Evolutionary conservation across 768 basidiomycete species (phyloP).

Genomic region (Mycena galopus): DNA sequence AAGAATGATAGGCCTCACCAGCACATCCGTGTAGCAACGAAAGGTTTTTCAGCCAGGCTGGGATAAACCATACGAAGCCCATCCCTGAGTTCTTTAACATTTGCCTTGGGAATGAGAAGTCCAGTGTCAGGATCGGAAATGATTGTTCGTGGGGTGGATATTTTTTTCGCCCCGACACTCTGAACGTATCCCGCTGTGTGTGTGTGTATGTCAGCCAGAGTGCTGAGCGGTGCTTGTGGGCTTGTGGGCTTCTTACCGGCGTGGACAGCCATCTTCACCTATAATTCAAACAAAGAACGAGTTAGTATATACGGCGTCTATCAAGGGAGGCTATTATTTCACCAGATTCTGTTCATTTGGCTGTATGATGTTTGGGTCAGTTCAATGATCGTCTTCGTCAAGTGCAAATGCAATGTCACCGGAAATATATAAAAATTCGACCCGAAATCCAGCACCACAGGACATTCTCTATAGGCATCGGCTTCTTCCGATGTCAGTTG

Average conservation of each 20-base stretch:
- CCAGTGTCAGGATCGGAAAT: slow-evolving; percentile 70
- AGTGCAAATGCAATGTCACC: slow-evolving; percentile 61
- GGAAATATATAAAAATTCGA: slow-evolving; percentile 90
- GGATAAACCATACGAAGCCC: slow-evolving; percentile 77
- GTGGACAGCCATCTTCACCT: slow-evolving; percentile 87
- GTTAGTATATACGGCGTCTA: no score
- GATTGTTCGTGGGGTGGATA: slow-evolving; percentile 86
- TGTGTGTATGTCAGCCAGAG: background rate
- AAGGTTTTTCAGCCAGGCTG: slow-evolving; percentile 78
- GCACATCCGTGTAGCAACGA: slow-evolving; percentile 83
- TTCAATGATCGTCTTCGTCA: background rate
- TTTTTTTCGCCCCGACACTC: slow-evolving; percentile 46
- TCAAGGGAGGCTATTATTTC: no score
- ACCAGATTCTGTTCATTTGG: slow-evolving; percentile 77
- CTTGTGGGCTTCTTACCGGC: slow-evolving; percentile 15
- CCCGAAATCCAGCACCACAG: slow-evolving; percentile 80
- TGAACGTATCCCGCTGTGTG: slow-evolving; percentile 73
- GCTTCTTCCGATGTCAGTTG: slow-evolving; percentile 82
- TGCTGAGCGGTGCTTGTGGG: background rate
- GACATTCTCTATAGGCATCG: slow-evolving; percentile 67
- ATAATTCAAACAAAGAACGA: no score
- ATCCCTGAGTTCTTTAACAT: slow-evolving; percentile 63
- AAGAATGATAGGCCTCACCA: slow-evolving; percentile 67
- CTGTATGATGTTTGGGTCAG: slow-evolving; percentile 51
- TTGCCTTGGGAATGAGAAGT: slow-evolving; percentile 73